Conservation (phyloP, 2,329 filamentous ascomycete species). For the Biscogniauxia mediterranea region DNA sequence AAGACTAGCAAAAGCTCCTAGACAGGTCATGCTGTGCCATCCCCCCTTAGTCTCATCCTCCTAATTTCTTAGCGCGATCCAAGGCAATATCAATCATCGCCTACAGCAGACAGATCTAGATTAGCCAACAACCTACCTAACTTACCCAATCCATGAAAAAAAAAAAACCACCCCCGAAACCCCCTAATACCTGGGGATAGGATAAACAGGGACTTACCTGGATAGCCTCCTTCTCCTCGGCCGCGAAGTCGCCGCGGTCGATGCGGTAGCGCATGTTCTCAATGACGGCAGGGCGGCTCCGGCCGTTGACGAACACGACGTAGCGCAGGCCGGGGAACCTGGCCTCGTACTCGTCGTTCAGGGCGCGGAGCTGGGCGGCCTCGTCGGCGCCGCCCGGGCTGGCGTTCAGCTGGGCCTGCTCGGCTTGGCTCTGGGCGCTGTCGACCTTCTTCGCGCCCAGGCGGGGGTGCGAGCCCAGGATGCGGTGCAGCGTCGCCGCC, state of each 20-base stretch:
- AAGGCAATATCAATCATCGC: constrained; percentile 91
- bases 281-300: constrained; percentile 72
- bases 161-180: too few species aligned
- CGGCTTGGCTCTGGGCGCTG: constrained; percentile 75
- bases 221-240: constrained; percentile 72
- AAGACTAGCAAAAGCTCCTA: neutral
- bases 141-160: neutral
- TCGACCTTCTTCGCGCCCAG: constrained; percentile 79
- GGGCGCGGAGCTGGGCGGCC: constrained; percentile 50
- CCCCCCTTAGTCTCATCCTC: constrained; percentile 12
- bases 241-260: constrained; percentile 59
- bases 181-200: too few species aligned
- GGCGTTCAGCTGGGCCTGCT: constrained; percentile 72
- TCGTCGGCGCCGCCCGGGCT: constrained; percentile 50
- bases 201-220: constrained; percentile 36
- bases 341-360: constrained; percentile 81
- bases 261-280: constrained; percentile 77
- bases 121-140: constrained; percentile 29
- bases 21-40: neutral
- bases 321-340: constrained; percentile 80
- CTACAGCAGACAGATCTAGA: constrained; percentile 63
- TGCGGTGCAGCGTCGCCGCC: constrained; percentile 58
- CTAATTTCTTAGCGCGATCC: constrained; percentile 70
- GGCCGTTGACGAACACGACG: constrained; percentile 88
- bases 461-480: constrained; percentile 79